Conservation (phyloP, 306 rosid genomes). For the Canavalia gladiata region DNA sequence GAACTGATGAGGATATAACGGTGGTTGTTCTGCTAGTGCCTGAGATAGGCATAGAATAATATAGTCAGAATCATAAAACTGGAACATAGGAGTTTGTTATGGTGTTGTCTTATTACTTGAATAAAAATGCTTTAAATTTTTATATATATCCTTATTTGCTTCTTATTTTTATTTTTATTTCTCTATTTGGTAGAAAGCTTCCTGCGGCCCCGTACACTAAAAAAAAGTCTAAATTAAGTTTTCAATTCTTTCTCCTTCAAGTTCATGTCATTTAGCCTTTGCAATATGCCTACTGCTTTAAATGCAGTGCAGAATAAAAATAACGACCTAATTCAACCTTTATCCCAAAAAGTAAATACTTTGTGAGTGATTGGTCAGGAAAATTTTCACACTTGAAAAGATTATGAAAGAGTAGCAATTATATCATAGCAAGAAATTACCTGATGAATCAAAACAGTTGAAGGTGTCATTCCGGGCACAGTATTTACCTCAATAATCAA, state of each 20-base stretch:
- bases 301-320: neutral
- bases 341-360: neutral
- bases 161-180: conserved; percentile 17
- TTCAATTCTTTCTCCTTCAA: neutral
- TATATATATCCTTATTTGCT: conserved; percentile 6
- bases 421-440: conserved; percentile 50
- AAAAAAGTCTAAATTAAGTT: neutral
- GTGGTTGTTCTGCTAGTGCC: conserved; percentile 91
- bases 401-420: conserved; percentile 11
- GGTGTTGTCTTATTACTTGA: conserved; percentile 10
- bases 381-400: neutral
- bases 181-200: neutral
- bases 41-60: conserved; percentile 54
- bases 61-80: conserved; percentile 26
- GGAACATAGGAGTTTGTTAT: neutral
- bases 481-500: conserved; percentile 94
- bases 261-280: conserved; percentile 31
- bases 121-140: conserved; percentile 8
- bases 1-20: conserved; percentile 87
- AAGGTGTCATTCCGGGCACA: conserved; percentile 99
- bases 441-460: conserved; percentile 97
- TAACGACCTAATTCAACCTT: conserved; percentile 3
- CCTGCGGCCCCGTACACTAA: neutral
- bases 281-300: conserved; percentile 24
- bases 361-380: neutral